A percentile compares a stretch with the other conserved stretches of the same genome.
These are phyloP conservation scores for Talaromyces wortmannii DNA, from an alignment of 495 filamentous ascomycete species.

Conservation along the genomic window DNA sequence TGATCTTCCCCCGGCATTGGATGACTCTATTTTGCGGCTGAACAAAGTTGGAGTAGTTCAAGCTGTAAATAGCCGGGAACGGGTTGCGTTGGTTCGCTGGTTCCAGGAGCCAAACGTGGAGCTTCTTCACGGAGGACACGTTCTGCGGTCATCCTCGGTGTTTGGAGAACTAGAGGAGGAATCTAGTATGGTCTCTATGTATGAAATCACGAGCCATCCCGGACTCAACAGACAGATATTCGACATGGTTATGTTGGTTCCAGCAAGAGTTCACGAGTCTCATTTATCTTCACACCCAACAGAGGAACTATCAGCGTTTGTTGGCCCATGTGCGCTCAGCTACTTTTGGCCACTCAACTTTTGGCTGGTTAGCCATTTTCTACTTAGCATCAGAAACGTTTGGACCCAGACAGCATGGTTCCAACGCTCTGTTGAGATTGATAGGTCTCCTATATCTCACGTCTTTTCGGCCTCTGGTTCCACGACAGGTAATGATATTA, in stretches of 20 bases:
- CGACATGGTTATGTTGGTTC: slow-evolving; percentile 44
- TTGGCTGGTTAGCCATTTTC: slow-evolving; percentile 4
- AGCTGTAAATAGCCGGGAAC: slow-evolving; percentile 41
- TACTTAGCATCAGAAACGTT: slow-evolving; percentile 9
- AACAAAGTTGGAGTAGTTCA: slow-evolving; percentile 54
- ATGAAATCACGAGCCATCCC: slow-evolving; percentile 43
- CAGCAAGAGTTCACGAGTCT: slow-evolving; percentile 15
- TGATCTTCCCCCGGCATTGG: too few species aligned
- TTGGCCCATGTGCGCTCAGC: slow-evolving; percentile 8
- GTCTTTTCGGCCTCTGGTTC: slow-evolving; percentile 4
- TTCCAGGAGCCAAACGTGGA: slow-evolving; percentile 35
- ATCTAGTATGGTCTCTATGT: slow-evolving; percentile 47
- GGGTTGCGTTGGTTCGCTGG: slow-evolving; percentile 51
- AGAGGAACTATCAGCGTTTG: neutral
- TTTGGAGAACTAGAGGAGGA: slow-evolving; percentile 33
- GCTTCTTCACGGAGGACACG: slow-evolving; percentile 21
- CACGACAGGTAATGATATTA: neutral
- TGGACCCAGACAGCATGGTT: slow-evolving; percentile 15
- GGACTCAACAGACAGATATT: slow-evolving; percentile 34
- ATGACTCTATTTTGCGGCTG: slow-evolving; percentile 16
- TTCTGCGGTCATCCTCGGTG: slow-evolving; percentile 20
- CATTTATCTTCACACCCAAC: neutral
- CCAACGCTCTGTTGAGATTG: slow-evolving; percentile 10
- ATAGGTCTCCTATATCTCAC: neutral
- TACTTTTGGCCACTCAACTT: slow-evolving; percentile 8